Base-by-base conservation (phyloP, 2,329 filamentous ascomycete species). In the Scolecobasidium constrictum region DNA sequence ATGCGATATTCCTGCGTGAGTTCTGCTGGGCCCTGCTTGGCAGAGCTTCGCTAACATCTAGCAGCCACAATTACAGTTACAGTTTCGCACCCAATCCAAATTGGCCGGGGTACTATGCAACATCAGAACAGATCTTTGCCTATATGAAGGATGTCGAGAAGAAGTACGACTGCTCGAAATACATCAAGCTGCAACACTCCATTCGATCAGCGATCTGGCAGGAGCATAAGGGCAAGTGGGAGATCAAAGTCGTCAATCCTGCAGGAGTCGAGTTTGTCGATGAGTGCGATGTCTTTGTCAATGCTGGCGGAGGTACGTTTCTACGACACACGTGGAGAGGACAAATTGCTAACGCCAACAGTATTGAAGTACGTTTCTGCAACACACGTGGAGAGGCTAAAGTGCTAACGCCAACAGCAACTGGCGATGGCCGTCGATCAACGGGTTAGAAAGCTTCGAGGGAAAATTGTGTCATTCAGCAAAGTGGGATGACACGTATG, bases 81-180 rank as follows among this genome's bases (percentile, higher is more conserved):
- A 76, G 71, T 4, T 80, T 78, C 49, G 74, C 72, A 26, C 72
- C 75, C 41, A 78, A 77, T 41, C 60, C 71, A 3, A 62, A 70
- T 48, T 77, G 75, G 75, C 69, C 69, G 1, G 59, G 72, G 13
- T 65, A 74, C 42, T 78, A 76, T 50, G 70, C 75, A 0, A 69
- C 71, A 0, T 74, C 78, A 49, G 71, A 77, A 51, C 75, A 79
- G 52, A 75, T 79, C 17, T 16, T 68, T 57, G 59, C 59, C 17
- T 78, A 79, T 49, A 61, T 79, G 2, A 63, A 68, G 37, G 56
- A 58, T 1, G 59, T 75, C 11, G 74, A 73, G 4, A 62, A 70
- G 45, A 70, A 75, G 45, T 72, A 72, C 51, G 57, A 67, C 4
- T 64, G 78, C 0, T 74, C 71, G 52, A 66, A 66, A 42, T 69